A percentile compares a stretch with the other conserved stretches of the same genome.
Conservation (phyloP, 805 yeast genomes). For the Candida incommunis region DNA sequence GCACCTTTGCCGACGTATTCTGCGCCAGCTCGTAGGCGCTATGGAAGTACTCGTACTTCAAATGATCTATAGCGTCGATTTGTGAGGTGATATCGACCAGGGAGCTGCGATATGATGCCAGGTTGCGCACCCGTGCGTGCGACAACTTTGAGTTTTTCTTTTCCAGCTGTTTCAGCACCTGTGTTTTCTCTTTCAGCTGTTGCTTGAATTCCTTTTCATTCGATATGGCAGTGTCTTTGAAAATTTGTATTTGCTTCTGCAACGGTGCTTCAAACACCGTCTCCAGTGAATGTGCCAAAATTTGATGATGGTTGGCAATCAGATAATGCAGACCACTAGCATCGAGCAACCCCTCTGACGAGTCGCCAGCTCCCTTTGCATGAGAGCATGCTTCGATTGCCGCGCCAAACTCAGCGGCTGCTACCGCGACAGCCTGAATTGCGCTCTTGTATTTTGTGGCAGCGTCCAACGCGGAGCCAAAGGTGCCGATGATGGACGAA, state of each 20-base stretch:
- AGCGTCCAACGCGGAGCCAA: constrained; percentile 32
- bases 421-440: constrained; percentile 33
- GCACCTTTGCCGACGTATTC: constrained; percentile 40
- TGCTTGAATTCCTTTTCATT: constrained; percentile 42
- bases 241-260: constrained; percentile 27
- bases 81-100: constrained; percentile 55
- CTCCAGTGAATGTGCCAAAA: constrained; percentile 44
- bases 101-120: constrained; percentile 53
- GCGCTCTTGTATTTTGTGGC: constrained; percentile 35
- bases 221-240: constrained; percentile 28
- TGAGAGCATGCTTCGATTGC: constrained; percentile 53
- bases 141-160: constrained; percentile 44
- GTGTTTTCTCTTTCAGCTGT: constrained; percentile 38
- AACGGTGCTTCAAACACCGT: constrained; percentile 44
- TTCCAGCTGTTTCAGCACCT: constrained; percentile 44
- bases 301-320: constrained; percentile 63
- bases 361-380: constrained; percentile 44
- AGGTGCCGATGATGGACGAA: constrained; percentile 32
- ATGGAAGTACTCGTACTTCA: constrained; percentile 63
- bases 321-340: constrained; percentile 70
- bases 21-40: constrained; percentile 49
- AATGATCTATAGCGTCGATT: constrained; percentile 62
- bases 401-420: constrained; percentile 58
- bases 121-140: constrained; percentile 45
- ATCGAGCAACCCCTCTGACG: constrained; percentile 49